Evolutionary conservation across 768 basidiomycete genomes (phyloP).

Genomic region (Auriculariales sp.): DNA sequence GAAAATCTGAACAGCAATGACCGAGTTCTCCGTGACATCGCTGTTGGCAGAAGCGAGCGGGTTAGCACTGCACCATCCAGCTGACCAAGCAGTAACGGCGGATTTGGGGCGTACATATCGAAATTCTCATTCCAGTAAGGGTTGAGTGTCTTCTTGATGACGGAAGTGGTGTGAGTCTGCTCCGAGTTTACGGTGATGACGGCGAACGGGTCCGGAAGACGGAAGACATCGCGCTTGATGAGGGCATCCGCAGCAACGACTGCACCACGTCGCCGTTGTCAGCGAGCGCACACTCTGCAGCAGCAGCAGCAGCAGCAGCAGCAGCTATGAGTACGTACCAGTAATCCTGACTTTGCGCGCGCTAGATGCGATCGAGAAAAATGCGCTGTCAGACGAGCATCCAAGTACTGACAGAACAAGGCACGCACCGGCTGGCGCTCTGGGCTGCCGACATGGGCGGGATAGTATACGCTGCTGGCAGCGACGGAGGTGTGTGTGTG

Average conservation of each 20-base stretch:
- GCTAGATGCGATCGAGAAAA: background rate
- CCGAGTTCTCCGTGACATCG: conserved; percentile 93
- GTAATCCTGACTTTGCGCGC: conserved; percentile 5
- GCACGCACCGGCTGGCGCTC: background rate
- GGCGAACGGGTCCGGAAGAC: conserved; percentile 94
- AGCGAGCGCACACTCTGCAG: background rate
- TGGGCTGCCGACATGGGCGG: background rate
- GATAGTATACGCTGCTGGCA: too few species aligned
- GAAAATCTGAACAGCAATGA: conserved; percentile 95
- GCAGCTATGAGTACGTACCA: background rate
- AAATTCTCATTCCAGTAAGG: conserved; percentile 98
- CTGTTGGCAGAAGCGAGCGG: conserved; percentile 26
- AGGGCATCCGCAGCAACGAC: conserved; percentile 93
- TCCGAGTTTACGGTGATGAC: conserved; percentile 97
- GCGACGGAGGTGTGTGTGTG: too few species aligned
- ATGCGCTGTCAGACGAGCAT: background rate
- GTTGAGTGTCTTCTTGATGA: conserved; percentile 90
- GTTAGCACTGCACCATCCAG: background rate
- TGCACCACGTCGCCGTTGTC: conserved; percentile 16
- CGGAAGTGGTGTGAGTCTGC: conserved; percentile 92
- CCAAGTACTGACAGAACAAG: too few species aligned
- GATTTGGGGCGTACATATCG: conserved; percentile 57
- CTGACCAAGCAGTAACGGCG: conserved; percentile 1
- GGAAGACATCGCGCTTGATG: conserved; percentile 88
- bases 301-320: too few species aligned